A percentile compares a stretch with the other conserved stretches of the same genome.
Evolutionary conservation across 192 early-diverging fungal genomes (phyloP).

Genomic region (Gonapodya sp.): DNA sequence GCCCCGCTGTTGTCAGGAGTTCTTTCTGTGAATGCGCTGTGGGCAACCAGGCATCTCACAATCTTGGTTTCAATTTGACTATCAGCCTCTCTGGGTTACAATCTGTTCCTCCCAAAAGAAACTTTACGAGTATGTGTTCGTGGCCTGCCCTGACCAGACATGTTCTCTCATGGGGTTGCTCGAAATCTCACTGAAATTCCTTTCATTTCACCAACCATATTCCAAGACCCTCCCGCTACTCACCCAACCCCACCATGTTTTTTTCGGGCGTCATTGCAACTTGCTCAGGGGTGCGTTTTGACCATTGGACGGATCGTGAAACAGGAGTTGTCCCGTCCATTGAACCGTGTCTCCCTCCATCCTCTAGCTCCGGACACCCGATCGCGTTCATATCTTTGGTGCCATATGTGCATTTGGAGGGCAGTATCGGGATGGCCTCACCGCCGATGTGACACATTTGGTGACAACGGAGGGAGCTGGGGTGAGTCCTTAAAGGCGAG

Average conservation of each 20-base stretch:
- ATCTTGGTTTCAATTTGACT: background rate
- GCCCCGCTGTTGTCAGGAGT: no score
- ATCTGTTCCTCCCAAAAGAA: background rate
- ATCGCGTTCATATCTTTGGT: conserved; percentile 28
- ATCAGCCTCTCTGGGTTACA: background rate
- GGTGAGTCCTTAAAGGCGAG: conserved; percentile 17
- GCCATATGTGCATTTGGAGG: conserved; percentile 22
- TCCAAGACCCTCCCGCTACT: conserved; percentile 24
- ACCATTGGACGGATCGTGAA: no score
- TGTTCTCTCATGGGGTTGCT: background rate
- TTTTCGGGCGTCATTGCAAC: conserved; percentile 36
- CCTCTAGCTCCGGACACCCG: conserved; percentile 25
- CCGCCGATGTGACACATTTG: conserved; percentile 32
- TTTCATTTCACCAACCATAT: background rate
- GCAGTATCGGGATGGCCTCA: conserved; percentile 21
- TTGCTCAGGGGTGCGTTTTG: conserved; percentile 22
- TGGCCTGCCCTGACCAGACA: background rate
- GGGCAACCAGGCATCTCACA: background rate
- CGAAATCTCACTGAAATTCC: no score
- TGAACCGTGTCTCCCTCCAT: no score
- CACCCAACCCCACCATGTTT: conserved; percentile 30
- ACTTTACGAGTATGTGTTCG: background rate
- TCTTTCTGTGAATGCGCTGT: no score
- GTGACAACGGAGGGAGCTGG: conserved; percentile 17
- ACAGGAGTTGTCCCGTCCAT: no score